Percentiles rank a stretch among this genome's conserved stretches.
Evolutionary conservation across 2,329 filamentous ascomycete genomes (phyloP).

Genomic region (Pseudopyricularia javanii): DNA sequence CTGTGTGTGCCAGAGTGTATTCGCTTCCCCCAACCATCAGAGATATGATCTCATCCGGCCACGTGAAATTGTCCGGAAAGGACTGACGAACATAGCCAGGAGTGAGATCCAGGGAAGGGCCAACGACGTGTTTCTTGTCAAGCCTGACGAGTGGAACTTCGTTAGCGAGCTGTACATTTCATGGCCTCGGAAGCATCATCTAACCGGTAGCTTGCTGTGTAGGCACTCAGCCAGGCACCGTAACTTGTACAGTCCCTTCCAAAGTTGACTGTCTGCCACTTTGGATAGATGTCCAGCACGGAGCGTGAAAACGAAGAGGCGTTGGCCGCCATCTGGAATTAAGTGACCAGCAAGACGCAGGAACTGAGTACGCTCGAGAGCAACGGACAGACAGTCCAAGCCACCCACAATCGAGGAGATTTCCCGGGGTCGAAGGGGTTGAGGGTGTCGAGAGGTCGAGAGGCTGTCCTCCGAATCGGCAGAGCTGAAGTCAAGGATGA

Average conservation of each 20-base stretch:
- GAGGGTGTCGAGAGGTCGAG: no score
- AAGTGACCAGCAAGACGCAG: background rate
- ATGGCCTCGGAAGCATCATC: background rate
- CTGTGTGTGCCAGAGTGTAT: background rate
- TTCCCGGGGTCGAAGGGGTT: no score
- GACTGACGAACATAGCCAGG: background rate
- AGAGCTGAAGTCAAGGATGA: no score
- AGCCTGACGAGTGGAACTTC: background rate
- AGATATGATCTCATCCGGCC: background rate
- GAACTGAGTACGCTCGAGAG: background rate
- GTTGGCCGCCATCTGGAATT: background rate
- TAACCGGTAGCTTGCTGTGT: background rate
- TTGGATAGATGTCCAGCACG: background rate
- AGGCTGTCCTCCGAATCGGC: no score
- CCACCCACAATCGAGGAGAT: no score
- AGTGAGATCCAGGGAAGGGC: background rate
- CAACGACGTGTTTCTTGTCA: background rate
- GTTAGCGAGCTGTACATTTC: background rate
- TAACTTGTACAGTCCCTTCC: conserved; percentile 8
- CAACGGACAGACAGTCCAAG: background rate
- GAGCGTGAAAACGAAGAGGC: background rate
- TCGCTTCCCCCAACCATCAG: background rate
- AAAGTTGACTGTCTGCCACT: conserved; percentile 7
- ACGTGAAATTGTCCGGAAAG: background rate
- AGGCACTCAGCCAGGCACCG: conserved; percentile 8